phyloP scores from a whole-genome alignment of 331 rosid species.

The Arachis monticola region DNA sequence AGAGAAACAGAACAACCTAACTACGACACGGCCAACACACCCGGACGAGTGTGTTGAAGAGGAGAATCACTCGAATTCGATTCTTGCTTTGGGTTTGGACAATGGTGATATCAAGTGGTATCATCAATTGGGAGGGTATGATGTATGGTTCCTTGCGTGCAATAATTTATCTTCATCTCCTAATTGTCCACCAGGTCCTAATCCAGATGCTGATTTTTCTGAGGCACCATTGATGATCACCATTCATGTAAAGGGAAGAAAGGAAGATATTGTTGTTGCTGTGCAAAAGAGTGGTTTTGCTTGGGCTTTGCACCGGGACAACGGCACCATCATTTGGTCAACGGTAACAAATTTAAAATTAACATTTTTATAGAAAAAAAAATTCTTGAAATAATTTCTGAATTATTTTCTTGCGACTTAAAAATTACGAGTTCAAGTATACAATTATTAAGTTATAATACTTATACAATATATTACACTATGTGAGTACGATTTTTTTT shows the following conservation, averaged over 20 bases:
- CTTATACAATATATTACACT: too few relatives aligned
- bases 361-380: too few relatives aligned
- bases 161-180: constrained; percentile 46
- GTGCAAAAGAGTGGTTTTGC: constrained; percentile 68
- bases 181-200: constrained; percentile 53
- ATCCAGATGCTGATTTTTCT: constrained; percentile 41
- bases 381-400: too few relatives aligned
- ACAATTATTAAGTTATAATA: too few relatives aligned
- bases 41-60: constrained; percentile 60
- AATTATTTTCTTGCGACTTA: too few relatives aligned
- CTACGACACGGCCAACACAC: constrained; percentile 46
- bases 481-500: too few relatives aligned
- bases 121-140: constrained; percentile 67
- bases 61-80: constrained; percentile 56
- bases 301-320: constrained; percentile 66
- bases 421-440: too few relatives aligned
- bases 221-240: constrained; percentile 43
- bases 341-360: constrained; percentile 40
- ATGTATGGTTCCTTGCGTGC: constrained; percentile 50
- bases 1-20: constrained; percentile 45
- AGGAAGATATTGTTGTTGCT: constrained; percentile 37
- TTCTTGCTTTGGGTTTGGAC: constrained; percentile 63
- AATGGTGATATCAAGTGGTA: constrained; percentile 58
- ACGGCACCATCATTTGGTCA: constrained; percentile 55
- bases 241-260: constrained; percentile 8